Evolutionary conservation across 2,329 filamentous ascomycete species (phyloP), one percentile per base, ranked within the genome.

Genomic region (Xylariaceae sp.): DNA sequence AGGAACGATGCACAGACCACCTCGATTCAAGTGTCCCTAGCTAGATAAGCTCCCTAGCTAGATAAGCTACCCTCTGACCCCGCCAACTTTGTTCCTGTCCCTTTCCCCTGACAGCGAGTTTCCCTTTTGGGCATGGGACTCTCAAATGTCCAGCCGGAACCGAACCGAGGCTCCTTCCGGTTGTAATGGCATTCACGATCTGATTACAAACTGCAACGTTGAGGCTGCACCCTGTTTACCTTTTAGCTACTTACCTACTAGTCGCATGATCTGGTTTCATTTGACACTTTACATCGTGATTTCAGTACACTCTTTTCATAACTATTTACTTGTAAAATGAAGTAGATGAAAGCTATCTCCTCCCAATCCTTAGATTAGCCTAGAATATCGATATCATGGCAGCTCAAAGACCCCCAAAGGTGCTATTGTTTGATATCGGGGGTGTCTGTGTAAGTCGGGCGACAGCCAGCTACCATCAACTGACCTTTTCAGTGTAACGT

Each of bases 361-460:
- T 43, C 9, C 17, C 19, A 16, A 26, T 39, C 16, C 16, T 17
- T 45, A 44, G 6, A 36, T 45, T 37, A 23, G 3, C 31, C 28
- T 34, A 37, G 33, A 53, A 28, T 41, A 39, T 46, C 24, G 3
- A 31, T 34, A 52, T 31, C 56, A 82, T 83, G 80, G 62, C 76
- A 7, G 63, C 68, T 40, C 70, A 70, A 36, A 79, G 76, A 55
- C 79, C 79, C 56, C 90, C 90, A 26, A 89, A 90, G 66, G 90
- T 91, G 53, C 78, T 96, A 28, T 80, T 99, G 19, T 98, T 98
- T 74, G 95, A 99, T 75, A 95, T 99, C 66, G 95, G 95, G 34
- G 95, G 95, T 61, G 95, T 99, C 66, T 96, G 92, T 82, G 94
- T 96, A 88, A 81, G 91, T 87, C n/a, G 5, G 39, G 31, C 11